phyloP scores from a whole-genome alignment of 371 early-diverging fungal genomes.

The Rhizopus delemar region DNA sequence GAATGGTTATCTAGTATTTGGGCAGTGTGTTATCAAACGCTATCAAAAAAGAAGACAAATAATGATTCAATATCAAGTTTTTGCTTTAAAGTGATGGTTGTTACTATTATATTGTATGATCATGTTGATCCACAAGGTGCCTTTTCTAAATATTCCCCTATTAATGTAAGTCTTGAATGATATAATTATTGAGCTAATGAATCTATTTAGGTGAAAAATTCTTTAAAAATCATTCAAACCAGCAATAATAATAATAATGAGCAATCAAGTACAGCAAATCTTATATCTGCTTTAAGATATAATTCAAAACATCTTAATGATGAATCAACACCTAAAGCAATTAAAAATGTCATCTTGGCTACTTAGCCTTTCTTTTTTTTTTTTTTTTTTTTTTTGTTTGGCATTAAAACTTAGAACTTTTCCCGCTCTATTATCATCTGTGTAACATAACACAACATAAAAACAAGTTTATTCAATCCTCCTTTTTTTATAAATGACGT shows the following conservation, averaged over 20 bases:
- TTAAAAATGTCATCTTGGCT: slow-evolving; percentile 61
- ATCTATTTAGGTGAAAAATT: slow-evolving; percentile 55
- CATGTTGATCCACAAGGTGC: slow-evolving; percentile 83
- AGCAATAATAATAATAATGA: slow-evolving; percentile 32
- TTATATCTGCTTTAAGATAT: slow-evolving; percentile 79
- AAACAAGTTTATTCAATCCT: too few species aligned
- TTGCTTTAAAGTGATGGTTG: slow-evolving; percentile 85
- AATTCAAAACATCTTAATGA: slow-evolving; percentile 85
- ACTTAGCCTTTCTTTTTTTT: slow-evolving; percentile 3
- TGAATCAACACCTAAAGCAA: slow-evolving; percentile 77
- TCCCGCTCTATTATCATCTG: too few species aligned
- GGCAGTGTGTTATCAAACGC: slow-evolving; percentile 69
- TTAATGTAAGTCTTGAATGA: slow-evolving; percentile 59
- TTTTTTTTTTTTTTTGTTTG: too few species aligned
- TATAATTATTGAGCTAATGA: not conserved
- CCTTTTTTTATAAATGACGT: too few species aligned
- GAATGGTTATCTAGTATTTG: slow-evolving; percentile 72
- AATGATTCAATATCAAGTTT: slow-evolving; percentile 25
- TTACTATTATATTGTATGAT: slow-evolving; percentile 89
- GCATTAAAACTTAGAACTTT: too few species aligned
- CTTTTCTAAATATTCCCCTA: slow-evolving; percentile 73
- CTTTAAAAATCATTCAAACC: slow-evolving; percentile 75
- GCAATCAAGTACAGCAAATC: slow-evolving; percentile 56
- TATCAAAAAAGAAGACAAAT: slow-evolving; percentile 48
- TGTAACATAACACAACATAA: too few species aligned